Base-by-base conservation (phyloP, 2,329 filamentous ascomycete genomes). In the Alternaria atra region DNA sequence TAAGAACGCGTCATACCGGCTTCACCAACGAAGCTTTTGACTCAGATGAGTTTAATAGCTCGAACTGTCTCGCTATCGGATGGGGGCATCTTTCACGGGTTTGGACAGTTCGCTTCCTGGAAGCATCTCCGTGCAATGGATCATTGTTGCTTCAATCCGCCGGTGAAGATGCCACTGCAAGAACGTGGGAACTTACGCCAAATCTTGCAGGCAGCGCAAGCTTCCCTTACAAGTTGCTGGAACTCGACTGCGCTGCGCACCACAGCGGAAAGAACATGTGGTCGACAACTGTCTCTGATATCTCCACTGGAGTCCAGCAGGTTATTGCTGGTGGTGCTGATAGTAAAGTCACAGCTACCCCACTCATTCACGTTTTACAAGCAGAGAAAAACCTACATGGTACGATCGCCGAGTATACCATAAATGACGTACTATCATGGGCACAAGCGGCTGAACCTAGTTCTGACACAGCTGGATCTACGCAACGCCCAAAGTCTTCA, bases 241-340 rank as follows among this genome's bases (percentile, higher is more conserved):
- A 91, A 52, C 73, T 84, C 2, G 81, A 84, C 2, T 87, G 85
- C 7, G 85, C 87, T 51, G 83, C 86, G 3, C 86, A 88, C 61
- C 94, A 98, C 74, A 84, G 83, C 34, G 95, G 95, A 6, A 99
- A 97, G 78, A 93, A 97, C 73, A 89, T 98, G 6, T 98, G 94
- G 94, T 89, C 93, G 0, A 53, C 71, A 59, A 52, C 63, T 9
- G 55, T 73, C 2, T 63, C 53, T 17, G 32, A 43, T 10, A 35
- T 51, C 34, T 12, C 43, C 2, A 29, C 52, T 32, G 61, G 60
- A 20, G n/a, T 51, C 10, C 59, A 64, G 27, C 58, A 66, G 9
- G 61, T 77, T 8, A 55, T 69, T 25, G 68, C 66, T 2, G 95
- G 95, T 12, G 95, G 92, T n/a, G 90, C 92, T 10, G 95, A 99